Evolutionary conservation across 2,329 filamentous ascomycete genomes (phyloP), one percentile per base, ranked within the genome.

Genomic region (Colletotrichum euphorbiae): DNA sequence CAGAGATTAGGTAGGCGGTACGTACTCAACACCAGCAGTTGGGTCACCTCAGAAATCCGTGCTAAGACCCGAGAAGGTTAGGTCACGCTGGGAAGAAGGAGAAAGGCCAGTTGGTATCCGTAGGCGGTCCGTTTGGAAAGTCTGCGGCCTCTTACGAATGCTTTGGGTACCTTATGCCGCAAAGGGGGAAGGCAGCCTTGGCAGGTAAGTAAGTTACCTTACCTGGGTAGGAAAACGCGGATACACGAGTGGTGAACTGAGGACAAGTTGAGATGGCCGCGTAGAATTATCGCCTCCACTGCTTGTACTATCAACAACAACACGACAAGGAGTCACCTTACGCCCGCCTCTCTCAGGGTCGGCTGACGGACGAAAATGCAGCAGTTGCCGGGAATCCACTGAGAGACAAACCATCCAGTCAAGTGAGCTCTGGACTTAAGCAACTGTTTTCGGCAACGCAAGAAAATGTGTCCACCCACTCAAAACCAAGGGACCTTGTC

Each of bases 301-400:
- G 36, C 24, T 51, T 52, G 45, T 46, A 61, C 46, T 36, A 52
- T 50, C 57, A 60, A 9, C 42, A 52, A 42, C 57, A 60, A 9
- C 42, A 60, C 48, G 19, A 31, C 58, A 42, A 51, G 58, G 46
- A 61, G 46, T 52, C 58, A 52, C 58, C 58, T 48, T 50, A 38
- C 56, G 42, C 42, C 42, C 24, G 21, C 42, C 40, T 36, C 42
- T 24, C 42, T 36, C 17, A 12, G 40, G 43, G 56, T 59, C 56
- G 56, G 56, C 45, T 59, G 56, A 59, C 43, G 21, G 36, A 38
- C 36, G 36, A 38, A 12, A 38, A 38, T 12, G 36, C 56, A 40
- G 33, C 56, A 50, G 12, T 48, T 59, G 43, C 52, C 43, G 56
- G 43, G 42, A 59, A 17, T 15, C 56, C 56, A 42, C 56, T 50